These are phyloP conservation scores for Haplographium delicatum DNA, from an alignment of 495 filamentous ascomycete genomes.

Conservation along the genomic window DNA sequence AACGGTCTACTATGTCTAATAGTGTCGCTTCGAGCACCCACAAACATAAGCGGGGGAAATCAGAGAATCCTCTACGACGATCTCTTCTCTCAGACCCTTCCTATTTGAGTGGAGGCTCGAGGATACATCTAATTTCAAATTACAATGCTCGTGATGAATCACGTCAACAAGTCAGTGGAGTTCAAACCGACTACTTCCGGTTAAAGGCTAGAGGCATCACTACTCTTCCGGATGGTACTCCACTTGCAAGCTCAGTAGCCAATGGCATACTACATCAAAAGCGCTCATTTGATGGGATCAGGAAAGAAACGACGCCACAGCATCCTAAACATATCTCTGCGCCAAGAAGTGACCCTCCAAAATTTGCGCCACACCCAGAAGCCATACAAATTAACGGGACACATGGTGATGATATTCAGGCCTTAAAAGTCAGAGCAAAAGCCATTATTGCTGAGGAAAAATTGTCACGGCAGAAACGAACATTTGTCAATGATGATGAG, in stretches of 20 bases:
- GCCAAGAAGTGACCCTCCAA: constrained; percentile 18
- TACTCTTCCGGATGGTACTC: constrained; percentile 25
- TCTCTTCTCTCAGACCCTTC: constrained; percentile 23
- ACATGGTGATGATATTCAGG: constrained; percentile 13
- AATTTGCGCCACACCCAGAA: not conserved
- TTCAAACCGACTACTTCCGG: constrained; percentile 38
- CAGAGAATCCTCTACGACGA: constrained; percentile 22
- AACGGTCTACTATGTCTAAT: constrained; percentile 4
- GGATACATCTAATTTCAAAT: constrained; percentile 19
- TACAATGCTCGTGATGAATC: constrained; percentile 12
- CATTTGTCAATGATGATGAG: constrained; percentile 20
- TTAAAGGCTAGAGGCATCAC: constrained; percentile 39
- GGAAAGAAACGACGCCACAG: constrained; percentile 11
- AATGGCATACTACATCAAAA: constrained; percentile 13
- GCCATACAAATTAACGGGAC: not conserved
- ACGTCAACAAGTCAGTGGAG: constrained; percentile 28
- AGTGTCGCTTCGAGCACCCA: constrained; percentile 6
- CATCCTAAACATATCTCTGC: not conserved
- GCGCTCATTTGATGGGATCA: constrained; percentile 15
- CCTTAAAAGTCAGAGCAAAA: constrained; percentile 18
- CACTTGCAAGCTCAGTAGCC: constrained; percentile 23
- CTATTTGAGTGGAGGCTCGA: constrained; percentile 21
- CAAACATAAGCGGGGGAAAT: constrained; percentile 19
- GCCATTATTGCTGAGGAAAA: constrained; percentile 14
- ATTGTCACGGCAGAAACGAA: constrained; percentile 8